Evolutionary conservation across 2,329 filamentous ascomycete species (phyloP), one percentile per base, ranked within the genome.

Genomic region (Cladobotryum protrusum): DNA sequence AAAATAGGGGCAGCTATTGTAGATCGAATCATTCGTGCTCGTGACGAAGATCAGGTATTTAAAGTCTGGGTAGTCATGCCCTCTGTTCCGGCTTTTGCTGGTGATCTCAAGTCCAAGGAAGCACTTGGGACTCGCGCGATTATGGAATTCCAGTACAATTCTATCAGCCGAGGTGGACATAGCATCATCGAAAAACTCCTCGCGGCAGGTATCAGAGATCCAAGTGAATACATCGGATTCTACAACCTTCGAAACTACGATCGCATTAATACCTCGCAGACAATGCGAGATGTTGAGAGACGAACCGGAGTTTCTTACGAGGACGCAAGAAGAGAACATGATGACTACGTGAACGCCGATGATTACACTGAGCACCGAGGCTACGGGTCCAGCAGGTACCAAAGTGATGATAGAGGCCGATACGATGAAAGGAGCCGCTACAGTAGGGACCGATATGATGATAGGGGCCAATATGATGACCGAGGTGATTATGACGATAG

Each of bases 221-320:
- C 86, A 1, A 72, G 77, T 60, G 71, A 82, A 40, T 93, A 91
- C 68, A 87, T 95, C 57, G 77, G 82, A 45, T 93, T 93, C 71
- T 93, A 89, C 72, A 93, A 95, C 64, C 75, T 95, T 32, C 78
- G 89, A 50, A 92, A 82, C 67, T 93, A 89, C 63, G 89, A 93
- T 64, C 83, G 89, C 41, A 86, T 95, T 73, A 91, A 92, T 67
- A 79, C 74, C 17, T 83, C 82, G 14, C 69, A 69, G 1, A 75
- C 80, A 6, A 82, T 89, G 79, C 65, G 70, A 15, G 70, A 74
- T 5, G 81, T 76, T 1, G 83, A 89, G 61, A 61, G 77, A 36
- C 70, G 76, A 35, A 80, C 80, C 46, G 86, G 87, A 15, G 81
- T 90, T 3, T 70, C 71, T 5, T 90, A 89, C 60, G 81, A 86